Conservation (phyloP, 169 alveolate species). For the Ichthyophthirius multifiliis region DNA sequence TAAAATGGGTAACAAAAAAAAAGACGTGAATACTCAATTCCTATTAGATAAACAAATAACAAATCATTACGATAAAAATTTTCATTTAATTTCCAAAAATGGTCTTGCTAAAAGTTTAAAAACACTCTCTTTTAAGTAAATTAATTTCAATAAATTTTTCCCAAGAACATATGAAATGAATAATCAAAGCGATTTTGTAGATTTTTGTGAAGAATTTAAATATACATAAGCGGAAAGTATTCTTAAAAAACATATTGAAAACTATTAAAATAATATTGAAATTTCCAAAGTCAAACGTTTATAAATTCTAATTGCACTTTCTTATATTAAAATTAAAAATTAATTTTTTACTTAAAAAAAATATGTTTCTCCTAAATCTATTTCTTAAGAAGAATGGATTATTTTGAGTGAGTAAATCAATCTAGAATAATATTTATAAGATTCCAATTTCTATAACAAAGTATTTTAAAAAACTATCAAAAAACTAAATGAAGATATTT, state of each 20-base stretch:
- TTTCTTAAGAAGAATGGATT: conserved; percentile 15
- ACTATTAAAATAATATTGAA: neutral
- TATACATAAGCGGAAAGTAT: conserved; percentile 42
- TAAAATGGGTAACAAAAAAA: conserved; percentile 1
- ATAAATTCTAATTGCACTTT: conserved; percentile 40
- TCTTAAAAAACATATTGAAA: conserved; percentile 31
- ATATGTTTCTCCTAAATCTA: neutral
- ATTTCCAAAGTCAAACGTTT: conserved; percentile 28
- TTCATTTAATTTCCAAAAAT: neutral
- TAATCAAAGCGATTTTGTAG: conserved; percentile 71
- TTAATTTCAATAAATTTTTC: conserved; percentile 80
- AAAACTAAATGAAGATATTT: conserved; percentile 20
- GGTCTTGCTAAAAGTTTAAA: conserved; percentile 6
- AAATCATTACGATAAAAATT: neutral
- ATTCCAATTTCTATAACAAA: neutral
- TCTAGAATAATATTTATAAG: conserved; percentile 26
- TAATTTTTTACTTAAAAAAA: conserved; percentile 44
- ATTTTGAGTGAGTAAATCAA: conserved; percentile 16
- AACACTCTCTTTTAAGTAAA: no score
- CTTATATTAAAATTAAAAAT: conserved; percentile 56
- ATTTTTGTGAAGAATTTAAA: conserved; percentile 79
- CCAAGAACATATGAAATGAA: conserved; percentile 83
- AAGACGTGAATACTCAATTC: neutral
- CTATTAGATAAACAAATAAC: neutral
- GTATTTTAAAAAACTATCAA: conserved; percentile 17